Percentiles rank a stretch among this genome's conserved stretches.
These are phyloP conservation scores for Ceratocystiopsis brevicomis DNA, from an alignment of 2,329 filamentous ascomycete species.

Conservation along the genomic window DNA sequence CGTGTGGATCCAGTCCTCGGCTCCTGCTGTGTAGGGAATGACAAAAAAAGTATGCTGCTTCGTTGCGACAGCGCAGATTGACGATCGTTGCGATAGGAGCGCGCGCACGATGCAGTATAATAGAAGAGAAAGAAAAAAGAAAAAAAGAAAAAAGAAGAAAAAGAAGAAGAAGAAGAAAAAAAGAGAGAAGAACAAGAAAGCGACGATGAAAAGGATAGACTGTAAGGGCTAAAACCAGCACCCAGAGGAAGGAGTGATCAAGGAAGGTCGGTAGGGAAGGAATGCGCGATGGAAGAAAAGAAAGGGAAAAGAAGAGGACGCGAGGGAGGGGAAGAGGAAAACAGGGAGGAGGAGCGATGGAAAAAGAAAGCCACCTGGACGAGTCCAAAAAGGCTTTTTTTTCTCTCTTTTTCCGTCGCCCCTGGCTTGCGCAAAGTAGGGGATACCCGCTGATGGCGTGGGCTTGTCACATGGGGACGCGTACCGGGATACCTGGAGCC, in stretches of 20 bases:
- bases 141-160: background rate
- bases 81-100: background rate
- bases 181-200: background rate
- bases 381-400: no score
- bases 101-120: background rate
- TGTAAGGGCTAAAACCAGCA: background rate
- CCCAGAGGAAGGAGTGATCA: background rate
- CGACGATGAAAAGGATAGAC: constrained; percentile 1
- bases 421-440: background rate
- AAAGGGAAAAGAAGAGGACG: background rate
- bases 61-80: background rate
- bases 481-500: no score
- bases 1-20: constrained; percentile 3
- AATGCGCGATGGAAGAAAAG: background rate
- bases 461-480: no score
- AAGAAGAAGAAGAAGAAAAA: background rate
- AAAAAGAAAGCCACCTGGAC: no score
- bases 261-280: background rate
- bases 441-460: no score
- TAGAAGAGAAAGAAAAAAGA: background rate
- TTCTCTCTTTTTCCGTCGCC: background rate
- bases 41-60: background rate
- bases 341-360: background rate
- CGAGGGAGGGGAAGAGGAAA: background rate
- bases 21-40: background rate